These are phyloP conservation scores for Allomyces arbusculus DNA, from an alignment of 192 early-diverging fungal species.

Conservation along the genomic window DNA sequence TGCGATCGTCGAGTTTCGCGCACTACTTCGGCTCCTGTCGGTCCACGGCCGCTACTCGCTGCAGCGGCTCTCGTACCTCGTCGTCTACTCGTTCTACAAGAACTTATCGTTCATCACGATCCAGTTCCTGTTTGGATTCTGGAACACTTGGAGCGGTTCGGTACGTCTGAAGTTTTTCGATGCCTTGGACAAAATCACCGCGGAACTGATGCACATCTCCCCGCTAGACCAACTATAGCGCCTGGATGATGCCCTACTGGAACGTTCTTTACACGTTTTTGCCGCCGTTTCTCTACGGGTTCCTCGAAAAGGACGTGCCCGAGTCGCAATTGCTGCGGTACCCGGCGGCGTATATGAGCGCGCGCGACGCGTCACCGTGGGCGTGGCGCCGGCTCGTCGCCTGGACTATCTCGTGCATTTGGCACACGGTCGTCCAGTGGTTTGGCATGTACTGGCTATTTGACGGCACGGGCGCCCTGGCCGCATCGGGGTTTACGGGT, in stretches of 20 bases:
- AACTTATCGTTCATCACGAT: slow-evolving; percentile 95
- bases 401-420: not conserved
- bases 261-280: not conserved
- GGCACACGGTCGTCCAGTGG: not conserved
- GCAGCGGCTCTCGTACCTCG: slow-evolving; percentile 17
- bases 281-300: not conserved
- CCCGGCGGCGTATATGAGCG: not conserved
- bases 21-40: slow-evolving; percentile 20
- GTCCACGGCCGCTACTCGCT: slow-evolving; percentile 32
- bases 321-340: not conserved
- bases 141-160: slow-evolving; percentile 7
- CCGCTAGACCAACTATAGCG: too few relatives aligned
- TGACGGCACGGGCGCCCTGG: slow-evolving; percentile 30
- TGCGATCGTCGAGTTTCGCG: slow-evolving; percentile 33
- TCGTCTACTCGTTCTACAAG: slow-evolving; percentile 54
- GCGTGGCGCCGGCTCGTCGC: not conserved
- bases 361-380: not conserved
- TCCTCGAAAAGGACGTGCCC: not conserved
- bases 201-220: too few relatives aligned
- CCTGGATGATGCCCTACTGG: not conserved
- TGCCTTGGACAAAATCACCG: too few relatives aligned
- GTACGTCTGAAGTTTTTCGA: not conserved
- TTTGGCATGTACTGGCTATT: not conserved
- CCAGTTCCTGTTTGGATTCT: slow-evolving; percentile 73
- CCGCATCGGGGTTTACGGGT: slow-evolving; percentile 43